Evolutionary conservation across 148 eudicot genomes (phyloP), one percentile per base, ranked within the genome.

Genomic region (Simmondsia chinensis): DNA sequence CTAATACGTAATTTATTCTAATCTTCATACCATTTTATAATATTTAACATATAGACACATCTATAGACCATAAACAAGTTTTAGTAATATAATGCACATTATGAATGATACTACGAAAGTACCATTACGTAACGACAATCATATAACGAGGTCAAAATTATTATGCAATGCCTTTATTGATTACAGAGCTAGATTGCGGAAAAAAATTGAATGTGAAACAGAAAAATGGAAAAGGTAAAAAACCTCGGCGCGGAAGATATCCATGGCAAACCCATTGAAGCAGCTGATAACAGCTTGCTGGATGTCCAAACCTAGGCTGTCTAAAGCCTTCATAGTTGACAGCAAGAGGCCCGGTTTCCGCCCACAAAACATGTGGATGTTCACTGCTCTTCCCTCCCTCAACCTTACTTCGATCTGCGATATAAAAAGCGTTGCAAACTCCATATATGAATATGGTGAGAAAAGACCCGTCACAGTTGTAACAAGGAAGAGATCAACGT

Each of bases 201-300:
- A n/a, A n/a, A 11, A 16, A 15, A 49, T 7, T 2, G 4, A 42
- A 12, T 22, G 20, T 22, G 12, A 21, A 42, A 36, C 21, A 18
- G 39, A 27, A 30, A 16, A 4, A 11, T 11, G 21, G 24, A 0
- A 12, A 5, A 28, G 41, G 15, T 28, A 42, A 40, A 12, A 40
- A 42, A 89, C 97, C 97, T 89, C 95, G 63, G 97, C 97, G 9
- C 82, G 71, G 41, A 84, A 89, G 49, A 89, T 69, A 59, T 89
- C 97, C 72, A 89, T 54, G 5, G 93, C 79, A 41, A 89, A 89
- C 4, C 97, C 97, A 63, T 89, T 84, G 79, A 84, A 78, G 64
- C 93, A 89, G 65, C 95, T 89, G 50, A 89, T 76, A 34, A 82
- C 87, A 7, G 97, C 97, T 70, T 89, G 97, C 54, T 89, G 93